Percentiles rank a stretch among this genome's conserved stretches.
Evolutionary conservation across 306 rosid genomes (phyloP).

Genomic region (Alnus glutinosa): DNA sequence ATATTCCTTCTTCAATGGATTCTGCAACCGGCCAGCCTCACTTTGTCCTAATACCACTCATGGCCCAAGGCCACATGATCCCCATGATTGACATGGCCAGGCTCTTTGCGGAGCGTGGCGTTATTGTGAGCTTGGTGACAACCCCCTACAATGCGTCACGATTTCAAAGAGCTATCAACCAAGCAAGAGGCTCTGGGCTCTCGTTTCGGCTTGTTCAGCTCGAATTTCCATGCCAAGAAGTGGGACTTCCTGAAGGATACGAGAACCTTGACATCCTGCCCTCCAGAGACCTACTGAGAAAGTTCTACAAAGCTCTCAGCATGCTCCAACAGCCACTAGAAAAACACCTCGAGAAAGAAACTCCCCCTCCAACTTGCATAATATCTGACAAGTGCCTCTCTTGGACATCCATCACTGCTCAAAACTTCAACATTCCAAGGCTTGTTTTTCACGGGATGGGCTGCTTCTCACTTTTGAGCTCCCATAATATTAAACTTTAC

Average conservation of each 20-base stretch:
- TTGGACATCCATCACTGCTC: slow-evolving; percentile 60
- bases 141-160: slow-evolving; percentile 72
- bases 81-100: slow-evolving; percentile 88
- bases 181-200: slow-evolving; percentile 43
- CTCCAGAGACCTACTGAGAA: slow-evolving; percentile 50
- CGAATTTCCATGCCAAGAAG: slow-evolving; percentile 64
- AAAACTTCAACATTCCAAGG: slow-evolving; percentile 56
- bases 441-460: slow-evolving; percentile 73
- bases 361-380: slow-evolving; percentile 55
- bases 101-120: slow-evolving; percentile 51
- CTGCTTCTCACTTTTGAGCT: slow-evolving; percentile 63
- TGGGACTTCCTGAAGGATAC: slow-evolving; percentile 63
- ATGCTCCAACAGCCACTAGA: slow-evolving; percentile 71
- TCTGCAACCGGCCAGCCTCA: slow-evolving; percentile 42
- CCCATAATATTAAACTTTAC: slow-evolving; percentile 48
- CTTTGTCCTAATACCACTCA: slow-evolving; percentile 69
- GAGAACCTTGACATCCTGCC: slow-evolving; percentile 77
- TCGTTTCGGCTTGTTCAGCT: slow-evolving; percentile 45
- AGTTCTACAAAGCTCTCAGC: slow-evolving; percentile 59
- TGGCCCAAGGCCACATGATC: slow-evolving; percentile 96
- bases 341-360: slow-evolving; percentile 33
- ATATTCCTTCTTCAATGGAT: slow-evolving; percentile 16
- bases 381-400: slow-evolving; percentile 65
- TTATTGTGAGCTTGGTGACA: slow-evolving; percentile 57
- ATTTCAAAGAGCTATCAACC: slow-evolving; percentile 39